A percentile compares a stretch with the other conserved stretches of the same genome.
These are phyloP conservation scores for Cryphonectria naterciae DNA, from an alignment of 2,329 filamentous ascomycete species.

Conservation along the genomic window DNA sequence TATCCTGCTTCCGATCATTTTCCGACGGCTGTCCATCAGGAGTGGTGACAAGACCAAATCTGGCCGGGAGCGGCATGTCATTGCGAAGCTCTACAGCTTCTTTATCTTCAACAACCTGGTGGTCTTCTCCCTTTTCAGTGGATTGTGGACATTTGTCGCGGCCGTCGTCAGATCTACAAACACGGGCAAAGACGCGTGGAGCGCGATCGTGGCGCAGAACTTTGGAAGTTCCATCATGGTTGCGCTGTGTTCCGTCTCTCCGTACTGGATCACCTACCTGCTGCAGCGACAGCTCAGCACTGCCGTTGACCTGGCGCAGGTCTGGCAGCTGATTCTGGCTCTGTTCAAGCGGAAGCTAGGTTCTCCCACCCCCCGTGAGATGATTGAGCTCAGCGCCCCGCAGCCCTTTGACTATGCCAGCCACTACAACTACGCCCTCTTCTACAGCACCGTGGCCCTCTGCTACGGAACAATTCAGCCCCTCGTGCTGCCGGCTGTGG, in stretches of 20 bases:
- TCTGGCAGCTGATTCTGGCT: slow-evolving; percentile 81
- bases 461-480: slow-evolving; percentile 87
- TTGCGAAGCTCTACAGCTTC: slow-evolving; percentile 89
- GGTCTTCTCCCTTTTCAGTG: slow-evolving; percentile 90
- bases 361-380: slow-evolving; percentile 83
- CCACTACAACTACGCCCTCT: slow-evolving; percentile 98
- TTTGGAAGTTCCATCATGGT: slow-evolving; percentile 68
- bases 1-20: slow-evolving; percentile 84
- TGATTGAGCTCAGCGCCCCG: slow-evolving; percentile 91
- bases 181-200: slow-evolving; percentile 65
- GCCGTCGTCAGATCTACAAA: slow-evolving; percentile 64
- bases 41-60: slow-evolving; percentile 92
- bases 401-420: slow-evolving; percentile 92
- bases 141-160: slow-evolving; percentile 74
- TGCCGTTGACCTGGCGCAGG: slow-evolving; percentile 88
- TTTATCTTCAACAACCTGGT: slow-evolving; percentile 97
- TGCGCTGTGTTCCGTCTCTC: slow-evolving; percentile 80
- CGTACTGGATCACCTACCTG: slow-evolving; percentile 94
- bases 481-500: slow-evolving; percentile 81
- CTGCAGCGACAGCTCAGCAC: slow-evolving; percentile 92
- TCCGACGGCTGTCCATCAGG: slow-evolving; percentile 80
- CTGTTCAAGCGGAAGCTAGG: slow-evolving; percentile 85
- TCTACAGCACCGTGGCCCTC: slow-evolving; percentile 87
- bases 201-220: slow-evolving; percentile 67
- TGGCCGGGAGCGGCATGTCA: slow-evolving; percentile 86